Evolutionary conservation across 1,284 basidiomycete species (phyloP).

Genomic region (Ganoderma lingzhi): DNA sequence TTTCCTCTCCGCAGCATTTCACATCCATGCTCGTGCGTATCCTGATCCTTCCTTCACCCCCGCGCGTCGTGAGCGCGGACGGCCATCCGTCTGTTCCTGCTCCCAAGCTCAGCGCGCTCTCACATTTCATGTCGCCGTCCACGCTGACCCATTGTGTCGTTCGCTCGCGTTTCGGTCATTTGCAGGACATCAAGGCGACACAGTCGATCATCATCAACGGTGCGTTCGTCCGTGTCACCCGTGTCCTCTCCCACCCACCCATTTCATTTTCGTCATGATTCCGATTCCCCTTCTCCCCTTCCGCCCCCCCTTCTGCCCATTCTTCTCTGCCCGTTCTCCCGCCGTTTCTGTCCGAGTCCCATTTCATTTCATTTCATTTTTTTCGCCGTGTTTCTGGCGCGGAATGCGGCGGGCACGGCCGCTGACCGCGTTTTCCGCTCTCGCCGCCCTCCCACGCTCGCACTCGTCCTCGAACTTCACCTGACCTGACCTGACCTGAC

Average conservation of each 20-base stretch:
- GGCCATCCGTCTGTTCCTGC: background rate
- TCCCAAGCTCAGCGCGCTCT: background rate
- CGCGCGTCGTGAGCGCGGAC: slow-evolving; percentile 47
- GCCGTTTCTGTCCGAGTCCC: too few relatives aligned
- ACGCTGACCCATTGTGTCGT: background rate
- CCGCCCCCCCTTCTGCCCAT: background rate
- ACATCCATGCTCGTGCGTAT: slow-evolving; percentile 75
- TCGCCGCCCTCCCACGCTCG: background rate
- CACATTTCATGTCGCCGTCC: background rate
- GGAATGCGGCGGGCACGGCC: background rate
- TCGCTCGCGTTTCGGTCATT: background rate
- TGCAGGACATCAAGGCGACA: slow-evolving; percentile 76
- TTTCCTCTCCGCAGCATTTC: slow-evolving; percentile 62
- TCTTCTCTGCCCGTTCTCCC: background rate
- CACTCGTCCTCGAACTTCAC: background rate
- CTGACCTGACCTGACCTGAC: background rate
- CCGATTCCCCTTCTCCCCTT: background rate
- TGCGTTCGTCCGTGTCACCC: slow-evolving; percentile 42
- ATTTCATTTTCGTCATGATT: background rate
- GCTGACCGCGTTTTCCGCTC: background rate
- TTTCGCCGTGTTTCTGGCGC: background rate
- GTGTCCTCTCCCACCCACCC: background rate
- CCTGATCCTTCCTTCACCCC: slow-evolving; percentile 77
- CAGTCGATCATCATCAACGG: slow-evolving; percentile 77
- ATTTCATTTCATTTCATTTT: background rate